Percentiles rank a stretch among this genome's conserved stretches.
Evolutionary conservation across 257 asterid species (phyloP).

Genomic region (Solanum sitiens): DNA sequence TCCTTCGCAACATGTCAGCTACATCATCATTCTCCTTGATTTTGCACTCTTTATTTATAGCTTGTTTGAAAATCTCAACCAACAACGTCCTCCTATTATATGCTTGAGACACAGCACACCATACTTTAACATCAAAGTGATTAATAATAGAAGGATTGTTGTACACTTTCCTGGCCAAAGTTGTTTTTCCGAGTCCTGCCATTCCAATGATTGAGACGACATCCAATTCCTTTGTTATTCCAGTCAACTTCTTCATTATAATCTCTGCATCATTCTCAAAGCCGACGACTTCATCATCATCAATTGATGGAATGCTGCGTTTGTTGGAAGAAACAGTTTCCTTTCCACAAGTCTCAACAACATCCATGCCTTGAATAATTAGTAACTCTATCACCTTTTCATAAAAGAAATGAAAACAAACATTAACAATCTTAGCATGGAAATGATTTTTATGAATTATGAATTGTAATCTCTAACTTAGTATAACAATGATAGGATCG

Average conservation of each 20-base stretch:
- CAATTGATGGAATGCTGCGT: background rate
- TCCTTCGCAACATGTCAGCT: background rate
- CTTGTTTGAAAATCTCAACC: background rate
- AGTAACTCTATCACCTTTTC: background rate
- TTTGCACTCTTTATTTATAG: accelerated
- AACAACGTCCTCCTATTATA: background rate
- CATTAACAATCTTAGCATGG: too few species aligned
- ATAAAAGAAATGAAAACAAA: background rate
- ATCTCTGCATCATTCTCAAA: background rate
- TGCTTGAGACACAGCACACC: background rate
- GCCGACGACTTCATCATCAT: background rate
- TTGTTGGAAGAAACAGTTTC: too few species aligned
- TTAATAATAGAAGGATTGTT: background rate
- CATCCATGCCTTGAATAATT: too few species aligned
- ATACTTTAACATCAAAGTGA: background rate
- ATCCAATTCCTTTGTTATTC: background rate
- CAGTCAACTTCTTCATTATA: background rate
- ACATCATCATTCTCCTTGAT: background rate
- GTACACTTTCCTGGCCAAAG: background rate
- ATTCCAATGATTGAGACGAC: background rate
- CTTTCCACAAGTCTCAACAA: too few species aligned
- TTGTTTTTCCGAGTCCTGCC: background rate
- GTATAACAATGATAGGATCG: too few species aligned
- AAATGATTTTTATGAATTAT: too few species aligned
- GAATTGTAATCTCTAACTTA: too few species aligned